Evolutionary conservation across 768 basidiomycete species (phyloP).

Genomic region (Inosperma sp.): DNA sequence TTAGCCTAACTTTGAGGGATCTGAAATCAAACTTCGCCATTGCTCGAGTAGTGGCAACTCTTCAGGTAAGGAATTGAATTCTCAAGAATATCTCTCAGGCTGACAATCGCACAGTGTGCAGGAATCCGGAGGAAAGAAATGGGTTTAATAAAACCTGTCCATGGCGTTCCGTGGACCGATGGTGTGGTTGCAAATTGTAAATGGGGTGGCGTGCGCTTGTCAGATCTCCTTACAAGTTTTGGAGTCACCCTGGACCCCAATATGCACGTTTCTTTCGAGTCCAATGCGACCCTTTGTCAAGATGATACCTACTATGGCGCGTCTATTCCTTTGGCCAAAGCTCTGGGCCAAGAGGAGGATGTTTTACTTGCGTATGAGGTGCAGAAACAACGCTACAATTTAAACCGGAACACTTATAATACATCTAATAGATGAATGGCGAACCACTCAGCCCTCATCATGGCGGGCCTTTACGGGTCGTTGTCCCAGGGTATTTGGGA

Average conservation of each 20-base stretch:
- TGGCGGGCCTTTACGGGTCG: conserved; percentile 62
- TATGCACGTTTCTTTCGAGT: conserved; percentile 57
- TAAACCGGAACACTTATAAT: neutral
- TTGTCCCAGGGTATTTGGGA: conserved; percentile 63
- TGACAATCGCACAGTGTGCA: conserved; percentile 42
- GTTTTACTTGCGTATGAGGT: conserved; percentile 64
- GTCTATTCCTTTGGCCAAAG: conserved; percentile 54
- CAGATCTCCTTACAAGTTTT: conserved; percentile 48
- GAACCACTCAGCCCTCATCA: conserved; percentile 54
- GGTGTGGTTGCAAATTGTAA: conserved; percentile 66
- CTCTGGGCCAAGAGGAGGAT: conserved; percentile 42
- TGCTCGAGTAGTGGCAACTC: conserved; percentile 45
- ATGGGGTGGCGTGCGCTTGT: conserved; percentile 60
- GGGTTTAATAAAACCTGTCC: conserved; percentile 51
- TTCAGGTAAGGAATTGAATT: conserved; percentile 41
- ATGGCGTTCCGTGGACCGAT: conserved; percentile 60
- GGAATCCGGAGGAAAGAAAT: conserved; percentile 67
- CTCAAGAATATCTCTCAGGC: conserved; percentile 2
- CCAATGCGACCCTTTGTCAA: conserved; percentile 55
- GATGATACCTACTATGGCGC: conserved; percentile 60
- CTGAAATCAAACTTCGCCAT: conserved; percentile 39
- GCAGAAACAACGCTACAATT: conserved; percentile 1
- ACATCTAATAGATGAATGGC: conserved; percentile 55
- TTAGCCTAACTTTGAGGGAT: conserved; percentile 34
- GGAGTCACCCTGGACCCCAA: conserved; percentile 34